Percentiles rank a stretch among this genome's conserved stretches.
Evolutionary conservation across 2,329 filamentous ascomycete genomes (phyloP).

Genomic region (Aurifilum marmelostoma): DNA sequence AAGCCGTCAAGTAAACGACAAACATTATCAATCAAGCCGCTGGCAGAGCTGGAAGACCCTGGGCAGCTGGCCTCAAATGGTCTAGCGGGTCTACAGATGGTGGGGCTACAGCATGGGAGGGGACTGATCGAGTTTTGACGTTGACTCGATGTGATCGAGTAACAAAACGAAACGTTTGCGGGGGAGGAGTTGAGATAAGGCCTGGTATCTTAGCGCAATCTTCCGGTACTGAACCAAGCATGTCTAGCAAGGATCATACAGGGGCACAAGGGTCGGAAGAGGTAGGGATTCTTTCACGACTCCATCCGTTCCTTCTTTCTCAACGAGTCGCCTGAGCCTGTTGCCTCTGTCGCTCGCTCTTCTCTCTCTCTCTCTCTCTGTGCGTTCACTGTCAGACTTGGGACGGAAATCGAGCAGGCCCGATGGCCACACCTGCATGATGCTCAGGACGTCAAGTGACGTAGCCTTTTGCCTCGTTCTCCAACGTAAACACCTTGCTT

Average conservation of each 20-base stretch:
- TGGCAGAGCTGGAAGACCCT: neutral
- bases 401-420: too few species aligned
- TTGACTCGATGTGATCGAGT: slow-evolving; percentile 53
- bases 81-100: neutral
- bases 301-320: neutral
- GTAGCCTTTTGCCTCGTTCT: too few species aligned
- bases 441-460: too few species aligned
- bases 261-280: neutral
- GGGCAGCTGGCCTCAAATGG: neutral
- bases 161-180: slow-evolving; percentile 34
- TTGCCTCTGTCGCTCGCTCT: too few species aligned
- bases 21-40: neutral
- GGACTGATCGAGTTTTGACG: neutral
- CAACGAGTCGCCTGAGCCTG: neutral
- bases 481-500: neutral
- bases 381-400: too few species aligned
- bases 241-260: neutral
- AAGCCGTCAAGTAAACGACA: neutral
- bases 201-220: slow-evolving; percentile 21
- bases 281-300: neutral
- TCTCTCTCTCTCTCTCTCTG: too few species aligned
- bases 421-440: neutral
- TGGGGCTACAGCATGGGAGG: neutral
- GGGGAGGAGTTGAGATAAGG: slow-evolving; percentile 28
- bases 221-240: neutral